phyloP scores from a whole-genome alignment of 2,329 filamentous ascomycete species.

The Cordyceps sp. region DNA sequence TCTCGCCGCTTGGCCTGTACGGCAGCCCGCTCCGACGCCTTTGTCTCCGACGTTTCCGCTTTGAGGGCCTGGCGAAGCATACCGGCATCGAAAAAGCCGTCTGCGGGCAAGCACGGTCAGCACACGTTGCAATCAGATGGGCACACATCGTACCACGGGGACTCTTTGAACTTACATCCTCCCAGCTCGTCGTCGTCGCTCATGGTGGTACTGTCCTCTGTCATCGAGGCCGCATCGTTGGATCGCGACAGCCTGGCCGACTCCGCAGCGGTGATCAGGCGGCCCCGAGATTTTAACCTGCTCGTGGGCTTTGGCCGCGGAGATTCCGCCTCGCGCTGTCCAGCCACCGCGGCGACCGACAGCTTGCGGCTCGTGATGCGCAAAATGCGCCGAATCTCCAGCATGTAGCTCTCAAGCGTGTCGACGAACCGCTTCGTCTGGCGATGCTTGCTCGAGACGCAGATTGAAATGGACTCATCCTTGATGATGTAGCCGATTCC shows the following conservation, averaged over 20 bases:
- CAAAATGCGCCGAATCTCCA: constrained; percentile 77
- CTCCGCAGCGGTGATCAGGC: constrained; percentile 48
- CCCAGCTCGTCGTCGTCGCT: constrained; percentile 83
- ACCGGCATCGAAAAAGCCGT: constrained; percentile 94
- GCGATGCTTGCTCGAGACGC: constrained; percentile 81
- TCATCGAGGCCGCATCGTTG: constrained; percentile 38
- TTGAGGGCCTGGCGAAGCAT: constrained; percentile 85
- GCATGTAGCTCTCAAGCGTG: constrained; percentile 73
- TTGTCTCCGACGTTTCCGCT: constrained; percentile 50
- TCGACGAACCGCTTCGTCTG: constrained; percentile 87
- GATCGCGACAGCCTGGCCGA: constrained; percentile 22
- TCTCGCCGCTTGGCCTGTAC: constrained; percentile 44
- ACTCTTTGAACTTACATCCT: constrained; percentile 54
- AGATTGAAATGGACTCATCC: constrained; percentile 59
- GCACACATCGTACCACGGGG: background rate
- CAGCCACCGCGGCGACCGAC: constrained; percentile 23
- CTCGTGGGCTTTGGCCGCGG: constrained; percentile 18
- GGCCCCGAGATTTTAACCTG: constrained; percentile 54
- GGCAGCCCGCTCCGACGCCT: constrained; percentile 40
- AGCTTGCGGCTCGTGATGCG: constrained; percentile 43
- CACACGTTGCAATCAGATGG: background rate
- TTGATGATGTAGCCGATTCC: constrained; percentile 99
- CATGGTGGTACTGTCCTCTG: constrained; percentile 51
- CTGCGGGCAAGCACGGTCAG: constrained; percentile 25
- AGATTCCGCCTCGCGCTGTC: constrained; percentile 36